These are phyloP conservation scores for Endogone sp. DNA, from an alignment of 192 early-diverging fungal genomes.

Conservation along the genomic window DNA sequence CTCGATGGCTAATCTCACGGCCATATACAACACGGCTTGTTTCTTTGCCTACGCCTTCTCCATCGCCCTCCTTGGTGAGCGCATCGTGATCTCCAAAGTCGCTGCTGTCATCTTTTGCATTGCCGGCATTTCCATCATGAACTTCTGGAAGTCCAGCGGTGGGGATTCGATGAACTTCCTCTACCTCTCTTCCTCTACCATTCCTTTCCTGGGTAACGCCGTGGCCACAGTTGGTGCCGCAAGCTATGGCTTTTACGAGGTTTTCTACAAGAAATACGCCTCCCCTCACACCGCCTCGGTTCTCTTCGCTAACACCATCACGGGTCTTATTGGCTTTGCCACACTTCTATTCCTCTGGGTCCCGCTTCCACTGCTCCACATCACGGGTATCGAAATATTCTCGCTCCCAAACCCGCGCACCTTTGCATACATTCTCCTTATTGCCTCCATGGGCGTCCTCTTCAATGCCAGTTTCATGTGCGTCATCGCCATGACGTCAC, in stretches of 20 bases:
- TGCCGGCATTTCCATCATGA: conserved; percentile 66
- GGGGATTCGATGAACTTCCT: background rate
- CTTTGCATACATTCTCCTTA: conserved; percentile 51
- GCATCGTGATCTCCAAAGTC: conserved; percentile 54
- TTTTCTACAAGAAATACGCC: conserved; percentile 76
- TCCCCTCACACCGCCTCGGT: conserved; percentile 57
- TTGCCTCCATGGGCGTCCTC: conserved; percentile 64
- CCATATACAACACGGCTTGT: conserved; percentile 78
- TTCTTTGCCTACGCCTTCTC: conserved; percentile 86
- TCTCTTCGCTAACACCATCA: conserved; percentile 71
- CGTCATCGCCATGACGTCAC: conserved; percentile 64
- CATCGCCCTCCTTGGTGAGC: conserved; percentile 62
- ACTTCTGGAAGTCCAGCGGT: conserved; percentile 24
- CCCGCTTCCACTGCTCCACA: conserved; percentile 68
- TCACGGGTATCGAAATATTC: conserved; percentile 59
- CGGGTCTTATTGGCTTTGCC: conserved; percentile 63
- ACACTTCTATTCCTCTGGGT: conserved; percentile 67
- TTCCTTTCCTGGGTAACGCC: background rate
- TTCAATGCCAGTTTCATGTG: conserved; percentile 81
- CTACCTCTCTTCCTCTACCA: background rate
- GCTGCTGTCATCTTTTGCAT: conserved; percentile 62
- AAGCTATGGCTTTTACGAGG: conserved; percentile 75
- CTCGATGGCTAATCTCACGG: conserved; percentile 75
- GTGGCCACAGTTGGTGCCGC: conserved; percentile 62
- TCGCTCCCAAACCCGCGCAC: conserved; percentile 53